Conservation (phyloP, 768 basidiomycete species). For the Chalciporus chontae region DNA sequence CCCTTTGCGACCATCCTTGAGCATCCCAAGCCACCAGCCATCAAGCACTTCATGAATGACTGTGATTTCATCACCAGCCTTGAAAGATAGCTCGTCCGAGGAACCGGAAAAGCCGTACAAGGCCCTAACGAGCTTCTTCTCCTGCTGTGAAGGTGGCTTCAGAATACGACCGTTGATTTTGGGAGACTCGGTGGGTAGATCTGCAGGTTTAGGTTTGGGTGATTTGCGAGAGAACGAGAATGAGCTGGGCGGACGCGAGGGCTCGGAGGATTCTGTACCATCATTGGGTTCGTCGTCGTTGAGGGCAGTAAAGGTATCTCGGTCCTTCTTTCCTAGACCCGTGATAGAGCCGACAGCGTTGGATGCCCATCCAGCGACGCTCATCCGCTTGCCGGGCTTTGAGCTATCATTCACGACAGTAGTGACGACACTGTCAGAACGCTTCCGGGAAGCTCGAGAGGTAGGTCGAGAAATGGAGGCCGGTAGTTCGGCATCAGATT, state of each 20-base stretch:
- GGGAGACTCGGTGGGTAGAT: slow-evolving; percentile 23
- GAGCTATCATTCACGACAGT: slow-evolving; percentile 34
- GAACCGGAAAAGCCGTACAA: slow-evolving; percentile 73
- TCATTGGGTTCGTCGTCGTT: slow-evolving; percentile 40
- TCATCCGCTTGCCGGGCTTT: slow-evolving; percentile 39
- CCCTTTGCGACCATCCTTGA: slow-evolving; percentile 59
- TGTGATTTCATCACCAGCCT: slow-evolving; percentile 67
- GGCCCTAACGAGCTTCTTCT: slow-evolving; percentile 59
- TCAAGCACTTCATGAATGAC: slow-evolving; percentile 80
- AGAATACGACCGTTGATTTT: slow-evolving; percentile 38
- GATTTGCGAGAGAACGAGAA: slow-evolving; percentile 30
- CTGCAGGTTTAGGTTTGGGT: slow-evolving; percentile 23
- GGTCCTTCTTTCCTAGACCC: slow-evolving; percentile 53
- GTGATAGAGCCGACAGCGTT: slow-evolving; percentile 61
- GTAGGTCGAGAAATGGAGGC: slow-evolving; percentile 52
- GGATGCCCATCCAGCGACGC: slow-evolving; percentile 53
- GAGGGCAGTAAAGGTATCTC: slow-evolving; percentile 58
- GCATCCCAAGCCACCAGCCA: slow-evolving; percentile 89
- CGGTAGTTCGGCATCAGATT: slow-evolving; percentile 40
- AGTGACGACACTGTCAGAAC: slow-evolving; percentile 54
- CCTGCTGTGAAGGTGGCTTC: slow-evolving; percentile 48
- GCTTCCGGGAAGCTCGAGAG: slow-evolving; percentile 62
- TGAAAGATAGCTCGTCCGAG: slow-evolving; percentile 76
- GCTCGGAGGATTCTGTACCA: slow-evolving; percentile 17
- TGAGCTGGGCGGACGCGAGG: slow-evolving; percentile 36